These are phyloP conservation scores for Casuarina cunninghamiana DNA, from an alignment of 306 rosid species.

Conservation along the genomic window DNA sequence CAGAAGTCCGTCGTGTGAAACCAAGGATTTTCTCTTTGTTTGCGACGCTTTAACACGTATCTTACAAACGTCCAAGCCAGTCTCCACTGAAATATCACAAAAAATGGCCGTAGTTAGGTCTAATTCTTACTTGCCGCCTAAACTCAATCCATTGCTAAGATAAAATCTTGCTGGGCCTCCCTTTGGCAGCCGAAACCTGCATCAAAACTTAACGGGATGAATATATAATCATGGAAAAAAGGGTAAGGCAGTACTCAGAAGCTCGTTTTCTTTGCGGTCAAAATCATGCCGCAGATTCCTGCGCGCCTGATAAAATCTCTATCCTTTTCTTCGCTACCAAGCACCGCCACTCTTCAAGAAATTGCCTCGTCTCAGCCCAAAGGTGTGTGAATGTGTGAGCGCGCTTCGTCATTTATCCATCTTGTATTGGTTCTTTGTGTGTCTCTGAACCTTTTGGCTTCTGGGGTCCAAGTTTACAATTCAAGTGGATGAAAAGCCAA, in stretches of 20 bases:
- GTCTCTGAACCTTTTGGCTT: constrained; percentile 14
- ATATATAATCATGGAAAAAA: not conserved
- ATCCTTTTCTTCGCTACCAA: constrained; percentile 49
- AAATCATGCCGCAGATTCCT: constrained; percentile 57
- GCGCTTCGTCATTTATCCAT: not conserved
- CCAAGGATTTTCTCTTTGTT: too few species aligned
- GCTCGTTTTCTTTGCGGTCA: not conserved
- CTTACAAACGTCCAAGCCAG: too few species aligned
- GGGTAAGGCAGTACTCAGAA: not conserved
- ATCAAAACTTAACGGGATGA: not conserved
- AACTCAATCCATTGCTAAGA: too few species aligned
- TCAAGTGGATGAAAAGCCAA: not conserved
- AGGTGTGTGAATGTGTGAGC: constrained; percentile 38
- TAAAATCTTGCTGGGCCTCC: too few species aligned
- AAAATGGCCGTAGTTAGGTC: too few species aligned
- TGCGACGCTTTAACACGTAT: too few species aligned
- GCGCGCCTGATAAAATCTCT: constrained; percentile 55
- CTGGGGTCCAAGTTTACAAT: constrained; percentile 8
- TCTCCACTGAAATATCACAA: too few species aligned
- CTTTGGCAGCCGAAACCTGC: not conserved
- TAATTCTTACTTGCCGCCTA: too few species aligned
- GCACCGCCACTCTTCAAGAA: constrained; percentile 61
- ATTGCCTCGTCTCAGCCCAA: constrained; percentile 55
- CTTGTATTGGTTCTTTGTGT: not conserved
- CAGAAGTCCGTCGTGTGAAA: too few species aligned